phyloP scores from a whole-genome alignment of 345 rosid genomes.

The Turnera subulata region DNA sequence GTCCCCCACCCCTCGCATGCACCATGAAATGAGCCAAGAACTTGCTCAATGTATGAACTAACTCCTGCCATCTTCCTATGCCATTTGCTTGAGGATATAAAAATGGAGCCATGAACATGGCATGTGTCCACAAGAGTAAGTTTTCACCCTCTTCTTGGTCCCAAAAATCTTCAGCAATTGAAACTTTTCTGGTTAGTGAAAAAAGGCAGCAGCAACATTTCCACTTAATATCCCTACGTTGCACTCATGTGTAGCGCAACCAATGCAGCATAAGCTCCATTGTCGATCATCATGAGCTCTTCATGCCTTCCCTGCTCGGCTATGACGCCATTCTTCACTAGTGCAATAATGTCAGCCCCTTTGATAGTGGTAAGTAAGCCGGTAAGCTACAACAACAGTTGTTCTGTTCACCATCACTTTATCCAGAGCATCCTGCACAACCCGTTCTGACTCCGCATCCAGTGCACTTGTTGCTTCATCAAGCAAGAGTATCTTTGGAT shows the following conservation, averaged over 20 bases:
- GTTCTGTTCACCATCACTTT: conserved; percentile 51
- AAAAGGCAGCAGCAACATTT: too few relatives aligned
- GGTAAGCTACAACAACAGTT: conserved; percentile 54
- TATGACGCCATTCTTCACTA: conserved; percentile 51
- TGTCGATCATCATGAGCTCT: conserved; percentile 33
- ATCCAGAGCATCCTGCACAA: conserved; percentile 57
- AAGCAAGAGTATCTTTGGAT: conserved; percentile 34
- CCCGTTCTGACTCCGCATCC: conserved; percentile 49
- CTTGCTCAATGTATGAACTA: too few relatives aligned
- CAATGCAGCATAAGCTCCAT: conserved; percentile 53
- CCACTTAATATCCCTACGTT: too few relatives aligned
- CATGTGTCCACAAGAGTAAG: too few relatives aligned
- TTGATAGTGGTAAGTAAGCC: conserved; percentile 44
- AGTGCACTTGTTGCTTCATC: conserved; percentile 40
- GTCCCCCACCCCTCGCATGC: too few relatives aligned
- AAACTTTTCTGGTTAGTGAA: too few relatives aligned
- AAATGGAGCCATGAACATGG: too few relatives aligned
- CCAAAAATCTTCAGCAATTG: too few relatives aligned
- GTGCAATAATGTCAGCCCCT: conserved; percentile 53
- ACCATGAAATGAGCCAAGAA: too few relatives aligned
- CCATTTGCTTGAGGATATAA: too few relatives aligned
- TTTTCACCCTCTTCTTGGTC: too few relatives aligned
- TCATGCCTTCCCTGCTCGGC: conserved; percentile 59
- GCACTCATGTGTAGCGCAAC: conserved; percentile 39
- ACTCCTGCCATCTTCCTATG: too few relatives aligned